Base-by-base conservation (phyloP, 1,284 basidiomycete genomes). In the Trametes polyzona region DNA sequence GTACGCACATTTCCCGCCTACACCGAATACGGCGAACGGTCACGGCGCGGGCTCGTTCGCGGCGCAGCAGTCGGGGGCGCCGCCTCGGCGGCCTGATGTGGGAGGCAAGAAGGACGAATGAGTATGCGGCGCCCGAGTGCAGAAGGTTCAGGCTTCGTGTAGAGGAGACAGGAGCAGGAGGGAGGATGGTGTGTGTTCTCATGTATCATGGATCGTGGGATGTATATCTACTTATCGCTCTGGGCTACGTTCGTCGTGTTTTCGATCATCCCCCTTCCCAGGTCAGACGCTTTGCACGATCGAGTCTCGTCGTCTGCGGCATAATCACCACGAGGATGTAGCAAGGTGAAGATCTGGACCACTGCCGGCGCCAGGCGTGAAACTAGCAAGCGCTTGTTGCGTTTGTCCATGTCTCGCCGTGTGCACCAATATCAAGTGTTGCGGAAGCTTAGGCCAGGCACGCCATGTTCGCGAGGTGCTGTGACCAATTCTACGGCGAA, bases 51-150 rank as follows among this genome's bases (percentile, higher is more conserved):
- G 58, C 30, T 44, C 46, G 41, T 69, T 68, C 52, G 57, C 67
- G 23, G 53, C 62, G 40, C 68, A 66, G 55, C 71, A 73, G 56
- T 40, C 33, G 27, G 29, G 29, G 6, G 61, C 64, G 44, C 71
- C 71, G 23, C 67, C 71, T 58, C 67, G 69, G 44, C 39, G 43
- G 39, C 42, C 44, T 48, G 43, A 41, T 30, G 47, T 49, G 41
- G 47, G 65, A 62, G 50, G 57, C 37, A 79, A 74, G 69, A 82
- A 82, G 71, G 78, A 76, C 57, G 79, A 82, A 68, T 81, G 65
- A 72, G 35, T 1, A 37, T 36, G 6, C 23, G 1, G 19, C 5
- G 35, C 21, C 2, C 16, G 40, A 40, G 3, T 24, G 44, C 21
- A 24, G 21, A 32, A 24, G 17, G 19, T 10, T 3, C 16, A 9